A percentile compares a stretch with the other conserved stretches of the same genome.
These are phyloP conservation scores for Termitomyces sp. DNA, from an alignment of 768 basidiomycete species.

Conservation along the genomic window DNA sequence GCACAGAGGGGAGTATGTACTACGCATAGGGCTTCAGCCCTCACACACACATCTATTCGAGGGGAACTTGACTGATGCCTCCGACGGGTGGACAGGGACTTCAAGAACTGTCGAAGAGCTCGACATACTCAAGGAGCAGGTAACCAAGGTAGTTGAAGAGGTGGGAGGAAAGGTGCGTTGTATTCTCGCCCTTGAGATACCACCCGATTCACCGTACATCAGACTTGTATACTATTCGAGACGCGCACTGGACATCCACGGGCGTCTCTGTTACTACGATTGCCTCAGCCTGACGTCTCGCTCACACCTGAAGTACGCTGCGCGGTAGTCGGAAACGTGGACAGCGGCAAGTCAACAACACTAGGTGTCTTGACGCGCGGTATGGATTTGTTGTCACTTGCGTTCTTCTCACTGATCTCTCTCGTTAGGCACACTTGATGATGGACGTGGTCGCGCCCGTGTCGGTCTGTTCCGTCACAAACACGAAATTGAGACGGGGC, in stretches of 20 bases:
- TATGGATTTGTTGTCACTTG: slow-evolving; percentile 19
- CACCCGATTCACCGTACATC: background rate
- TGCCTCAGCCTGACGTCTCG: slow-evolving; percentile 74
- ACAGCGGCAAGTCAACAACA: slow-evolving; percentile 93
- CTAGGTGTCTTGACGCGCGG: slow-evolving; percentile 95
- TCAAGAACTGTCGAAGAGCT: slow-evolving; percentile 50
- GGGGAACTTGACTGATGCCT: slow-evolving; percentile 44
- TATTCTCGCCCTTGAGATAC: background rate
- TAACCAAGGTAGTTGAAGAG: slow-evolving; percentile 60
- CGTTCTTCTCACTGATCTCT: slow-evolving; percentile 15
- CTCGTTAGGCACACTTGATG: slow-evolving; percentile 64
- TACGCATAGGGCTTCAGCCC: slow-evolving; percentile 70
- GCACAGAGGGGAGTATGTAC: slow-evolving; percentile 67
- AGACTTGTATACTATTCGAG: slow-evolving; percentile 60
- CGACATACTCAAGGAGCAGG: slow-evolving; percentile 35
- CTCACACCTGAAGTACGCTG: slow-evolving; percentile 90
- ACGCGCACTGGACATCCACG: slow-evolving; percentile 45
- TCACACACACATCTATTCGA: slow-evolving; percentile 52
- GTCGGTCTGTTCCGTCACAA: slow-evolving; percentile 94
- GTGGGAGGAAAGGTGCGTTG: slow-evolving; percentile 69
- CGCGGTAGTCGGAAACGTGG: slow-evolving; percentile 94
- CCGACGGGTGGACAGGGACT: slow-evolving; percentile 53
- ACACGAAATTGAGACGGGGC: slow-evolving; percentile 93
- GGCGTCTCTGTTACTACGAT: slow-evolving; percentile 57
- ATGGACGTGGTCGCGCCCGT: slow-evolving; percentile 78